Base-by-base conservation (phyloP, 345 rosid genomes). In the Cardiospermum halicacabum region DNA sequence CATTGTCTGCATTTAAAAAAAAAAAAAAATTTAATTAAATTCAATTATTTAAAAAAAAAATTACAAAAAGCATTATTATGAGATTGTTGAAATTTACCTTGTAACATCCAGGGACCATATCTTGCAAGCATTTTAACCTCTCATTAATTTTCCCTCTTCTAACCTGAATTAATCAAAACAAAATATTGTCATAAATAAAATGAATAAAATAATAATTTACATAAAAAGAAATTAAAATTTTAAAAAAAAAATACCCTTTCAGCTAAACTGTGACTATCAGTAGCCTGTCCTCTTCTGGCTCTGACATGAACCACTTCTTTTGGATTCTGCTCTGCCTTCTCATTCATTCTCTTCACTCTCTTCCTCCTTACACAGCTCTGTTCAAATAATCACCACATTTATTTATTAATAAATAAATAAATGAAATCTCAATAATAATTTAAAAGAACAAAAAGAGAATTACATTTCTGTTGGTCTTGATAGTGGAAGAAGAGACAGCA, bases 211-310 rank as follows among this genome's bases (percentile, higher is more conserved):
- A 0, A 16, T 6, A 48, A 2, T 47, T 39, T 27, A 37, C 21
- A 3, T 12, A 4, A 1, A 59, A 19, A 18, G 43, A 58, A 59
- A 51, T 24, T 27, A 53, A 67, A 60, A 15, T 36, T 39, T 25
- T 27, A 48, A 32, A 11, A 21, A 64, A 68, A 16, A 11, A 13
- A 53, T 75, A 91, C 97, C 88, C 97, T 77, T 77, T 91, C 97
- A 5, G 97, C 93, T 73, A 91, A 82, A 78, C 97, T 91, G 75
- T 91, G 97, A 67, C 85, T 91, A 67, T 88, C 91, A 60, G 96
- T 91, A 65, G 97, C 97, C 80, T 91, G 93, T 58, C 97, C 97
- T 77, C 96, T 85, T 78, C 88, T 77, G 40, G 97, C 97, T 85
- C 97, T 88, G 24, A 91, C 96, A 70, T 88, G 97, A 77, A 91